Conservation (phyloP, 208 protist genomes). For the Crithidia brevicula region DNA sequence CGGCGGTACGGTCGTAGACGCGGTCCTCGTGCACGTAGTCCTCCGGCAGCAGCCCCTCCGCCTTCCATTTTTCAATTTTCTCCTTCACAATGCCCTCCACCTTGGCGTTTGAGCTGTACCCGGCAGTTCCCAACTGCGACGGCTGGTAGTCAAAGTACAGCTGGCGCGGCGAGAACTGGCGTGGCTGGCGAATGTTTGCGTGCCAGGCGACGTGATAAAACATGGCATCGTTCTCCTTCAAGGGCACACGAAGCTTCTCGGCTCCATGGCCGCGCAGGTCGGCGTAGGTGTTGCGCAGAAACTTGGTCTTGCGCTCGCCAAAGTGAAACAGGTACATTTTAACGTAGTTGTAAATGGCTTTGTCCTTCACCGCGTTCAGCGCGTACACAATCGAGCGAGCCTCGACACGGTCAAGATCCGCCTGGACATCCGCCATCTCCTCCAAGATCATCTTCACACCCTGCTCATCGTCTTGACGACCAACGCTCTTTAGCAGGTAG, state of each 20-base stretch:
- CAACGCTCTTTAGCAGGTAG: slow-evolving; percentile 82
- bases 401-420: slow-evolving; percentile 83
- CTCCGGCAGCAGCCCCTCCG: slow-evolving; percentile 83
- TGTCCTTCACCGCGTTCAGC: slow-evolving; percentile 77
- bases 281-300: slow-evolving; percentile 80
- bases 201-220: slow-evolving; percentile 93
- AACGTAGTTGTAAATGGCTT: slow-evolving; percentile 81
- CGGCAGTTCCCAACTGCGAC: slow-evolving; percentile 51
- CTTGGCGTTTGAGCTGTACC: slow-evolving; percentile 76
- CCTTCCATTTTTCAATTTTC: slow-evolving; percentile 92
- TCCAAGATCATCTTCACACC: slow-evolving; percentile 76
- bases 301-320: slow-evolving; percentile 88
- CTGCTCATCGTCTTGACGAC: slow-evolving; percentile 77
- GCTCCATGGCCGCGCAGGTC: slow-evolving; percentile 84
- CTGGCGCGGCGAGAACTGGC: slow-evolving; percentile 88
- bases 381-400: slow-evolving; percentile 79
- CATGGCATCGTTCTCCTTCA: slow-evolving; percentile 88
- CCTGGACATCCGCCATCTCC: slow-evolving; percentile 90
- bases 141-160: slow-evolving; percentile 92
- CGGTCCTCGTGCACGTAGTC: slow-evolving; percentile 90
- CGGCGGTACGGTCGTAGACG: slow-evolving; percentile 77
- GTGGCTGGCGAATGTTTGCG: slow-evolving; percentile 73
- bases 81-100: slow-evolving; percentile 93
- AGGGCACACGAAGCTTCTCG: slow-evolving; percentile 73
- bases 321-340: slow-evolving; percentile 91